Evolutionary conservation across 345 rosid species (phyloP), one percentile per base, ranked within the genome.

Genomic region (Schrenkiella parvula): DNA sequence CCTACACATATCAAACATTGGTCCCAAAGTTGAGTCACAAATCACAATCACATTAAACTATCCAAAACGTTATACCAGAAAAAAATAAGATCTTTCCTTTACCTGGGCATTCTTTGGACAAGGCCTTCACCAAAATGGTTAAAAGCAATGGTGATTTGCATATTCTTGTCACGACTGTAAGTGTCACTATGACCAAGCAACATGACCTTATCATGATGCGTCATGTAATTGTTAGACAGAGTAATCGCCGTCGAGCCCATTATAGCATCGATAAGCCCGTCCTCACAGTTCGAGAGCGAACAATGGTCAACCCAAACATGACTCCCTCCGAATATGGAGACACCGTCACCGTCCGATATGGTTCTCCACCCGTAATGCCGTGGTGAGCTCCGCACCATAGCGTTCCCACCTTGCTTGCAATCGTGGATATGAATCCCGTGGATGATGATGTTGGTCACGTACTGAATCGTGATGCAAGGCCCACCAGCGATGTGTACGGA

Each of bases 71-170:
- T n/a, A n/a, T n/a, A n/a, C n/a, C n/a, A n/a, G n/a, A n/a, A n/a
- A 19, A 0, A 25, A 23, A 23, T 5, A 14, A 4, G 2, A 1
- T 35, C 6, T 35, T 9, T 39, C 0, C 12, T 8, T 53, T 79
- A 88, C 95, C 95, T 86, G 1, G 95, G 95, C 80, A 88, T 88
- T 74, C 91, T 83, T 46, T 90, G 93, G 52, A 90, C 88, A 22
- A 89, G 93, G 0, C 96, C 96, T 84, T 89, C 91, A 1, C 96
- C 96, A 31, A 89, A 89, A 81, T 89, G 93, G 74, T 89, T 89
- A 26, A 89, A 89, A 32, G 93, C 96, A 2, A 89, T 88, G 6
- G 96, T 89, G 77, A 83, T 79, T 62, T 88, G 96, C 96, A 89
- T 89, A 81, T 81, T 82, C 87, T 84, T 83, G 83, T 89, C 96